Percentiles rank a stretch among this genome's conserved stretches.
These are phyloP conservation scores for Candolleomyces efflorescens DNA, from an alignment of 768 basidiomycete species.

Conservation along the genomic window DNA sequence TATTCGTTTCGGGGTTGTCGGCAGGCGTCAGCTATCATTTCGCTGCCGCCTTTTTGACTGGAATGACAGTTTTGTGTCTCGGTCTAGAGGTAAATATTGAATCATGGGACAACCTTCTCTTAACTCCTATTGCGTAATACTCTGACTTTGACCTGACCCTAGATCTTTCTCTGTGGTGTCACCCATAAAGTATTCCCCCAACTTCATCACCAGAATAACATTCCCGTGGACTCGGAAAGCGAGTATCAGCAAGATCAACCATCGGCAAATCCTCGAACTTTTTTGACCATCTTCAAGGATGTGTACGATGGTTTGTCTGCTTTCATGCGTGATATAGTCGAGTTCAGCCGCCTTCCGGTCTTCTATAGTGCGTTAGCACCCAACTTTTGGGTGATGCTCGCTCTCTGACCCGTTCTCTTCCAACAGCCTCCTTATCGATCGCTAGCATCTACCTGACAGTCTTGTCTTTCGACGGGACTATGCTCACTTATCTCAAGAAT, in stretches of 20 bases:
- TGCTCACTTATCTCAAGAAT: slow-evolving; percentile 46
- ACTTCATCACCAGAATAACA: neutral
- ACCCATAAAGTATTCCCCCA: neutral
- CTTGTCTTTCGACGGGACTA: slow-evolving; percentile 43
- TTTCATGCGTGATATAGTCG: neutral
- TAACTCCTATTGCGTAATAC: neutral
- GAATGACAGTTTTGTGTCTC: slow-evolving; percentile 29
- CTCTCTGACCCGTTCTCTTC: slow-evolving; percentile 23
- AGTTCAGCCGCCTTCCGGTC: slow-evolving; percentile 15
- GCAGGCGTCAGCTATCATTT: slow-evolving; percentile 27
- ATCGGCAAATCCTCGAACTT: neutral
- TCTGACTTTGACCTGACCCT: too few relatives aligned
- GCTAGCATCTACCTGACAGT: slow-evolving; percentile 41
- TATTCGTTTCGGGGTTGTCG: slow-evolving; percentile 47
- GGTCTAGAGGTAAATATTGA: slow-evolving; percentile 31
- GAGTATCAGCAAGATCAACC: neutral
- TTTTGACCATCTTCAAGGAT: neutral
- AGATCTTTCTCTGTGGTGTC: slow-evolving; percentile 4
- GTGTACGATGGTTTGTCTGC: neutral
- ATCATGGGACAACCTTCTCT: too few relatives aligned
- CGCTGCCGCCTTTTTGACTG: slow-evolving; percentile 28
- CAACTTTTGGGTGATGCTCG: slow-evolving; percentile 13
- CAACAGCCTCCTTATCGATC: slow-evolving; percentile 34
- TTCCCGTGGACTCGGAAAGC: too few relatives aligned
- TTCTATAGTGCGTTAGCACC: slow-evolving; percentile 13